Conservation (phyloP, 2,329 filamentous ascomycete species). For the Alternaria alternata region DNA sequence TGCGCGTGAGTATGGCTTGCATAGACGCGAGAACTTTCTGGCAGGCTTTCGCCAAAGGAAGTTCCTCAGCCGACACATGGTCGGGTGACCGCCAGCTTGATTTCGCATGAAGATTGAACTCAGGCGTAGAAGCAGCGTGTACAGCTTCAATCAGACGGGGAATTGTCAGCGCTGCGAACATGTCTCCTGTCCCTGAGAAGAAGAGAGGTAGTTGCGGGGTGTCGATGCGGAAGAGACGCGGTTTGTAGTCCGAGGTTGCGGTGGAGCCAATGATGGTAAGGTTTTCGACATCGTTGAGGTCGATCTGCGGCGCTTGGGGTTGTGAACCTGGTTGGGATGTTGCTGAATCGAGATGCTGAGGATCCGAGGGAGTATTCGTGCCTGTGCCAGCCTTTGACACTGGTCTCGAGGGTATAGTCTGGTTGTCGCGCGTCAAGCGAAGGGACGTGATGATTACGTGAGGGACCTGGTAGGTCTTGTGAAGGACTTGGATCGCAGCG, state of each 20-base stretch:
- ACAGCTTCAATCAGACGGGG: conserved; percentile 88
- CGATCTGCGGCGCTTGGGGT: conserved; percentile 4
- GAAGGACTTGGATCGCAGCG: conserved; percentile 77
- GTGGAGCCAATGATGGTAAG: conserved; percentile 82
- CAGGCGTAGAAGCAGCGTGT: conserved; percentile 49
- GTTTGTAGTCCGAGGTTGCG: conserved; percentile 67
- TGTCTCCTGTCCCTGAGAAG: conserved; percentile 96
- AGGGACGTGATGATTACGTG: conserved; percentile 95
- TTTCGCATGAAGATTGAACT: conserved; percentile 58
- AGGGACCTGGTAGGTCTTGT: conserved; percentile 77
- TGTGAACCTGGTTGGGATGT: conserved; percentile 17
- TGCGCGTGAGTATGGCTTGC: conserved; percentile 80
- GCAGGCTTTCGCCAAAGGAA: conserved; percentile 83
- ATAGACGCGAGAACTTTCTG: conserved; percentile 92
- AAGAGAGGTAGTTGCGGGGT: conserved; percentile 90
- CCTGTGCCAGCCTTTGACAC: conserved; percentile 45
- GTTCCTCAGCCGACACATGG: conserved; percentile 69
- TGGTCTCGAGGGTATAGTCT: conserved; percentile 46
- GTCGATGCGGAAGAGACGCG: conserved; percentile 87
- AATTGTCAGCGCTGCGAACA: conserved; percentile 94
- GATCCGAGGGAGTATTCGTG: conserved; percentile 30
- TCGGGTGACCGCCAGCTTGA: conserved; percentile 81
- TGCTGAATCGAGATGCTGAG: conserved; percentile 20
- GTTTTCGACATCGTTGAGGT: conserved; percentile 40
- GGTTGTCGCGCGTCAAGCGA: conserved; percentile 67